Percentiles rank a stretch among this genome's conserved stretches.
Conservation (phyloP, 345 rosid species). For the Acer saccharum region DNA sequence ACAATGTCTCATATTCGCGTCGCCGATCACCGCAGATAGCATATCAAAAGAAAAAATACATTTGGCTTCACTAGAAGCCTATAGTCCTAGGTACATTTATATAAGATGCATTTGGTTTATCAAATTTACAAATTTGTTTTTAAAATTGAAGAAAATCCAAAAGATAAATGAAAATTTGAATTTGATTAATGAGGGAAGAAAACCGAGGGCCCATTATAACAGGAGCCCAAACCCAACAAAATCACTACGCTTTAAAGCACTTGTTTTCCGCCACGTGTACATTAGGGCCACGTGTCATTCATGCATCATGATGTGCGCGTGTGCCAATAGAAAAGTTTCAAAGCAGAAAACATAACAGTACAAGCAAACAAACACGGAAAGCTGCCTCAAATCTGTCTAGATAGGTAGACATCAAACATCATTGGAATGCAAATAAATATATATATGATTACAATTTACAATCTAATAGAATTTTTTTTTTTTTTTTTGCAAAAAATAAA, state of each 20-base stretch:
- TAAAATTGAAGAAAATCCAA: background rate
- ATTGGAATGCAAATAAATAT: no score
- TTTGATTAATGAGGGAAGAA: background rate
- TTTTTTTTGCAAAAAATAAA: background rate
- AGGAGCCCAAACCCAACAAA: background rate
- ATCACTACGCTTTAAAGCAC: background rate
- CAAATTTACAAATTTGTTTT: background rate
- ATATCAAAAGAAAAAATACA: no score
- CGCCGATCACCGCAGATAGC: no score
- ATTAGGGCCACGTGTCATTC: background rate
- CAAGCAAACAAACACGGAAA: background rate
- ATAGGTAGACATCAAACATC: no score
- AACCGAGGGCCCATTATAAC: background rate
- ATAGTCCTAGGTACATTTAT: background rate
- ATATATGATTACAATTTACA: no score
- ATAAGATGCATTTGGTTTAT: no score
- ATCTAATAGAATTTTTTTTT: no score
- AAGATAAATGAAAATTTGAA: no score
- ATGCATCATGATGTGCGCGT: background rate
- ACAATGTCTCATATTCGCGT: no score
- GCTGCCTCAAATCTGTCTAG: background rate
- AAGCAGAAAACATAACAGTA: background rate
- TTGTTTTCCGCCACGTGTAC: background rate
- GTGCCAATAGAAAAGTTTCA: background rate
- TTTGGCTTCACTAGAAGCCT: no score